Conservation (phyloP, 371 early-diverging fungal genomes). For the Mucor plumbeus region DNA sequence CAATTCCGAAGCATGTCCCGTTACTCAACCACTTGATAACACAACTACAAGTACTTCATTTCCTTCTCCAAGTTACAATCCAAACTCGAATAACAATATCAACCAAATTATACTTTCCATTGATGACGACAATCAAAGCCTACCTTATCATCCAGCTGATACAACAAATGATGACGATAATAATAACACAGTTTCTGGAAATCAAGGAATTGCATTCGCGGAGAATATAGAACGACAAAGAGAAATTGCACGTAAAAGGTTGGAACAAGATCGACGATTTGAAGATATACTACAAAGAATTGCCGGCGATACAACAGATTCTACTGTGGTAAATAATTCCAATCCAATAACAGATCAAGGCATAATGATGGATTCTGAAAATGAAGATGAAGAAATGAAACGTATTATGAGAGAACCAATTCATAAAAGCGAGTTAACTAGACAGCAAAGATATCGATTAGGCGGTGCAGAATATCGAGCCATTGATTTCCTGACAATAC, state of each 20-base stretch:
- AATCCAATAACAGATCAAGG: constrained; percentile 2
- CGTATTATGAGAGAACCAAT: constrained; percentile 46
- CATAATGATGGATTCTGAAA: constrained; percentile 7
- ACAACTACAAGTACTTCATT: not conserved
- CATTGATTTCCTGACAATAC: constrained; percentile 37
- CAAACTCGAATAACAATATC: not conserved
- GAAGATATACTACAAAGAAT: constrained; percentile 36
- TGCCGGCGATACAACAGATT: constrained; percentile 5
- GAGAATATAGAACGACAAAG: constrained; percentile 47
- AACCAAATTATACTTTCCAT: not conserved
- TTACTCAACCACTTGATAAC: not conserved
- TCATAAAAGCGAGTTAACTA: constrained; percentile 49
- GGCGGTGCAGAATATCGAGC: constrained; percentile 57
- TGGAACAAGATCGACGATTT: constrained; percentile 42
- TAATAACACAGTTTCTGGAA: constrained; percentile 2
- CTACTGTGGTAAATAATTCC: not conserved
- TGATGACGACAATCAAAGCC: not conserved
- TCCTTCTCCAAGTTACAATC: not conserved
- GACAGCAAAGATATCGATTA: constrained; percentile 47
- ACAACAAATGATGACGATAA: not conserved
- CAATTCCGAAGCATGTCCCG: not conserved
- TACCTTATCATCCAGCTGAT: not conserved
- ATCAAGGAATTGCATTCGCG: constrained; percentile 51
- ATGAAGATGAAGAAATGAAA: constrained; percentile 37
- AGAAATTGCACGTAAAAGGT: constrained; percentile 40